Evolutionary conservation across 352 stramenopile species (phyloP), one percentile per base, ranked within the genome.

Genomic region (Phytophthora citricola): DNA sequence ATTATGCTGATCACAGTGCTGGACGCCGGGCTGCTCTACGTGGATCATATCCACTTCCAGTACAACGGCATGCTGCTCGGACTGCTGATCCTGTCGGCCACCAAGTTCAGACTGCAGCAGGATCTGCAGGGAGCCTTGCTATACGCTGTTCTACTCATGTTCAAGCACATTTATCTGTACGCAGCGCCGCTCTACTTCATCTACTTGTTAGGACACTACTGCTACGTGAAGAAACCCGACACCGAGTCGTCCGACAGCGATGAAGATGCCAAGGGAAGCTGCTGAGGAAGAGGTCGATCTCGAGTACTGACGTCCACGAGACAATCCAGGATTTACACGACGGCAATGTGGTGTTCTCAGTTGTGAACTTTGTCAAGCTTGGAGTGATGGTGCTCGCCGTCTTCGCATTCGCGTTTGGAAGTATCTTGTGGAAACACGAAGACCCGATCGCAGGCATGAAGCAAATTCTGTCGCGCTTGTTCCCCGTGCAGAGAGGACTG

Each of bases 21-120:
- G 17, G 97, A 98, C 78, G 86, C 95, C 5, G 95, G 93, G 3
- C 73, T 99, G 36, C 73, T 99, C 7, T 92, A 98, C 66, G 85
- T 99, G 34, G 98, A 99, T 81, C 96, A 99, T 81, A 95, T 99
- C 39, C 98, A 99, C 76, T 99, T 99, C 83, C 97, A 99, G 75
- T 99, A 99, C 86, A 99, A 99, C 72, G 97, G 97, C 12, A 96
- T 99, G 83, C 73, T 99, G 15, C 79, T 99, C 6, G 97, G 96
- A 0, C 71, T 99, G 60, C 76, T 99, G 32, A 86, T 99, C 34
- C 75, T 98, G 41, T 98, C 93, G 5, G 72, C 97, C 29, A 89
- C 86, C 40, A 90, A 91, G 58, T 83, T 95, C 52, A 70, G 83
- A 34, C 65, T 92, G 59, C 76, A 91, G 52, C 76, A 92, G 58